Base-by-base conservation (phyloP, 345 rosid species). In the Trapa incisa region DNA sequence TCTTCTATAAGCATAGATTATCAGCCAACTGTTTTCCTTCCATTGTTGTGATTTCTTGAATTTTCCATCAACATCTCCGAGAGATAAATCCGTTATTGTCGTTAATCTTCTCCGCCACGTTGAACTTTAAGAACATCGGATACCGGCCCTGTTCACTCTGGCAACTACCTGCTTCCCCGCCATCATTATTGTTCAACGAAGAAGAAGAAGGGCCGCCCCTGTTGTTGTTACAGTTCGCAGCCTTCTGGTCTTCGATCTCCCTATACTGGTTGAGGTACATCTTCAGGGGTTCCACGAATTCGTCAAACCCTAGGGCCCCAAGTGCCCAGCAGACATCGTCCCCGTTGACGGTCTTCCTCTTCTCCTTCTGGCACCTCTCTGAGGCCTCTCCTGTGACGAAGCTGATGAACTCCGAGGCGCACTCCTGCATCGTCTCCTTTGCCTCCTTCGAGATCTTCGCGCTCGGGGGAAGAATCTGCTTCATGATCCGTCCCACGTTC, bases 371-470 rank as follows among this genome's bases (percentile, higher is more conserved):
- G 72, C 96, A 87, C 77, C 80, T 85, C 72, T 89, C 85, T 7
- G 92, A 80, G 37, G 96, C 96, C 79, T 89, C 96, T 17, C 86
- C 81, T 0, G 96, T 86, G 65, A 89, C 85, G 67, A 87, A 89
- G 75, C 96, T 87, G 74, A 89, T 73, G 78, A 89, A 89, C 82
- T 89, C 96, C 4, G 91, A 82, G 48, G 86, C 90, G 76, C 92
- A 89, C 66, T 87, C 96, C 79, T 87, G 91, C 85, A 87, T 76
- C 58, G 84, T 87, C 75, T 89, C 87, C 74, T 87, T 89, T 47
- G 87, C 92, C 78, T 87, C 90, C 77, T 81, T 85, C 60, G 96
- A 87, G 70, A 89, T 81, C 86, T 89, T 89, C 36, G 91, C 89
- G 65, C 73, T 84, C 61, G 91, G 68, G 73, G 96, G 96, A 68